Evolutionary conservation across 2,329 filamentous ascomycete species (phyloP), one percentile per base, ranked within the genome.

Genomic region (Botrytis cinerea): DNA sequence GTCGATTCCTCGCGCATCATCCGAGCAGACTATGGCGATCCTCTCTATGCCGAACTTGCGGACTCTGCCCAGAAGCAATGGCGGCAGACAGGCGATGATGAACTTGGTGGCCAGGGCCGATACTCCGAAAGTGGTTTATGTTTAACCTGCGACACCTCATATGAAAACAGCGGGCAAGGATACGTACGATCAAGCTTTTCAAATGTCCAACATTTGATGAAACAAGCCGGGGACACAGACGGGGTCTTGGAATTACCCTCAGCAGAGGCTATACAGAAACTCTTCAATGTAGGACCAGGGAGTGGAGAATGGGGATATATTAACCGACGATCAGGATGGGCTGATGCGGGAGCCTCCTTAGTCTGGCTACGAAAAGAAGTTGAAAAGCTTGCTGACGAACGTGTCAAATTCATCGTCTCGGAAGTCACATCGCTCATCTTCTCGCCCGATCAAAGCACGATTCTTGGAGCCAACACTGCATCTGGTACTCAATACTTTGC

Each of bases 321-420:
- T 71, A 97, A 97, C 81, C 86, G 86, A 71, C 85, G 86, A 43
- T 92, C 90, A 57, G 94, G 94, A 9, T 97, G 94, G 94, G 93
- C 92, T 3, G 88, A 97, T 80, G 93, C 93, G 0, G 91, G 90
- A 75, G 87, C 86, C 63, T 88, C 87, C 22, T 93, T 95, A 90
- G 82, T 84, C 62, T 92, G 88, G 86, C 81, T 93, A 25, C 86
- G 77, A 18, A 57, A 61, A 16, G 68, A 77, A 61, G 78, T 79
- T 32, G 76, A 78, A 48, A 57, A 57, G 28, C 22, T 72, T 4
- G 73, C 76, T 12, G 80, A 79, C 1, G 79, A 81, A 8, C 76
- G 78, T 1, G 87, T 92, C 35, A 79, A 77, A 2, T 90, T 91
- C 77, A 81, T 89, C 43, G 84, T 84, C 67, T 88, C 84, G 12